Evolutionary conservation across 805 yeast species (phyloP), one percentile per base, ranked within the genome.

Genomic region (Cyberlindnera americana): DNA sequence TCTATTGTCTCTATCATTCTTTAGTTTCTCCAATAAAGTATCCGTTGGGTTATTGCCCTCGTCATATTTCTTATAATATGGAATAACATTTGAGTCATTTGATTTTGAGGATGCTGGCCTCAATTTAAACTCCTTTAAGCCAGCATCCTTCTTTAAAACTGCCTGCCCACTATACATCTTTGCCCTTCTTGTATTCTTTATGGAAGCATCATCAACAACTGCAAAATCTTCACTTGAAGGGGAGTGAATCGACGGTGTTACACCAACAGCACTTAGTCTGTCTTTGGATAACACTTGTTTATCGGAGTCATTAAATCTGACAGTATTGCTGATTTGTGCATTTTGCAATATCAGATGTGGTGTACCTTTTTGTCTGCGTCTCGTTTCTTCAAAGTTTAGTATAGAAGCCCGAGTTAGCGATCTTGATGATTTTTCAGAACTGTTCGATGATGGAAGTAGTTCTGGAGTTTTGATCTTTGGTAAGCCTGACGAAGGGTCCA

Each of bases 291-390:
- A 18, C n/a, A 11, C 13, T 31, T 18, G 14, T 14, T 15, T 8
- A 21, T 14, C 19, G 10, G 30, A 16, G 16, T 39, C 43, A 12
- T 22, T 29, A 18, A 33, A 36, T 5, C 21, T 19, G n/a, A 33
- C 41, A 21, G 33, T 34, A 5, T 37, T 21, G 4, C 26, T 28
- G 8, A 19, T 21, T 17, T 33, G 32, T 8, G 34, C 29, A 15
- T 18, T 24, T 13, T 42, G 30, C 3, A 34, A 19, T n/a, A 47
- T 23, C 18, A 53, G 22, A 17, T 43, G 51, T 11, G 56, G 57
- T 6, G 49, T 46, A 2, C 60, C 60, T 25, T 32, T 40, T 3
- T 47, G 40, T 29, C 40, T 56, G 24, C 49, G 49, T 41, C 60
- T 48, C 14, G 60, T 44, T 23, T 42, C 40, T 30, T 56, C 59